A percentile compares a stretch with the other conserved stretches of the same genome.
phyloP scores from a whole-genome alignment of 768 basidiomycete genomes.

The Lactarius psammicola region DNA sequence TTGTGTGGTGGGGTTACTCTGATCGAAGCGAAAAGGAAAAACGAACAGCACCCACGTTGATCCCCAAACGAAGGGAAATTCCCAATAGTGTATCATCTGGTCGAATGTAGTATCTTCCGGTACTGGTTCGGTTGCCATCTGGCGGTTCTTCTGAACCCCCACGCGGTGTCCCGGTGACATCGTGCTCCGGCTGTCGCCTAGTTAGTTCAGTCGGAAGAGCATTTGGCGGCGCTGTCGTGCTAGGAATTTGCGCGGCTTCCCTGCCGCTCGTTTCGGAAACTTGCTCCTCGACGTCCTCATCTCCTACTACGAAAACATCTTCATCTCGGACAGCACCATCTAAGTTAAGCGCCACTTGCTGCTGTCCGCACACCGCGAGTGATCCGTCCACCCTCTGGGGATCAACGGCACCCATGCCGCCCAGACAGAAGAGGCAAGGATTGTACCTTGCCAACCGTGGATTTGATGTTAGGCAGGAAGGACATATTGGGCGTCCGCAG shows the following conservation, averaged over 20 bases:
- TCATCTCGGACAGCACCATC: conserved; percentile 59
- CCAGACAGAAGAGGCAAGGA: conserved; percentile 69
- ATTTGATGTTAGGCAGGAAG: conserved; percentile 53
- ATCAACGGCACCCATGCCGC: conserved; percentile 47
- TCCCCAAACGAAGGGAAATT: conserved; percentile 25
- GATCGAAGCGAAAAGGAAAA: neutral
- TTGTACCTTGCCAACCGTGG: conserved; percentile 65
- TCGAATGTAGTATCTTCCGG: conserved; percentile 25
- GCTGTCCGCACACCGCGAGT: conserved; percentile 10
- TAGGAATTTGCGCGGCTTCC: neutral
- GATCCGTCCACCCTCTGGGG: conserved; percentile 24
- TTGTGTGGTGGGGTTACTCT: neutral
- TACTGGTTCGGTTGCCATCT: neutral
- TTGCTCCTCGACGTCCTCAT: conserved; percentile 49
- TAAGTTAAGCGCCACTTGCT: conserved; percentile 37
- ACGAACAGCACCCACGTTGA: conserved; percentile 50
- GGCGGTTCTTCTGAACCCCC: neutral
- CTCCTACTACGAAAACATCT: conserved; percentile 64
- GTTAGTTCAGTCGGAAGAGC: neutral
- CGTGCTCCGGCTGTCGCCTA: neutral
- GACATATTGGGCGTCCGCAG: conserved; percentile 66
- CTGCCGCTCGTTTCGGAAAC: conserved; percentile 13
- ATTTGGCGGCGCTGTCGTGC: neutral
- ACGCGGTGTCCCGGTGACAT: neutral
- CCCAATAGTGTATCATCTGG: conserved; percentile 26